Evolutionary conservation across 1,139 yeast species (phyloP), one percentile per base, ranked within the genome.

Genomic region (Taphrina confusa): DNA sequence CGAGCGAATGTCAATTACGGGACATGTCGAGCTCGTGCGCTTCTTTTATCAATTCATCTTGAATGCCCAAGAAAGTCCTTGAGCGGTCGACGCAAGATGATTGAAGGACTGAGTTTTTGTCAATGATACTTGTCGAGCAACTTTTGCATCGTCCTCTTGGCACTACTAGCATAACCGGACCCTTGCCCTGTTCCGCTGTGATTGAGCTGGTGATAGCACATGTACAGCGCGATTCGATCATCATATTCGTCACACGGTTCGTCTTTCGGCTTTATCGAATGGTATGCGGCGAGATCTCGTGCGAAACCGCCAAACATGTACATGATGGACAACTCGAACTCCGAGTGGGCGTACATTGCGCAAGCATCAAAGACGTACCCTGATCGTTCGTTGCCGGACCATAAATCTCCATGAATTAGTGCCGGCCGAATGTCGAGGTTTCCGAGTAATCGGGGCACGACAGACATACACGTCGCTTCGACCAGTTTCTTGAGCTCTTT

Each of bases 11-110:
- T 73, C 75, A 5, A 70, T 82, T 62, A 78, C 78, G 40, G 75
- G 79, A 22, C 87, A 84, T 67, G 67, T 85, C 62, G 80, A 80
- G 61, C 75, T 80, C 1, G 77, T 83, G 52, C 85, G 84, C 0
- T 84, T 83, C 70, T 77, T 78, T 69, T 82, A 82, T 69, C 80
- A 81, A 64, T 82, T 78, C 62, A 72, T 81, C 59, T 70, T 71
- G 18, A 47, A 47, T 33, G 54, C 14, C 16, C 54, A 49, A 18
- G 31, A 4, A 9, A n/a, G n/a, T n/a, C n/a, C n/a, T n/a, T n/a
- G n/a, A n/a, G n/a, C n/a, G n/a, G n/a, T n/a, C n/a, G n/a, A n/a
- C n/a, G n/a, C n/a, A n/a, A n/a, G n/a, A n/a, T n/a, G n/a, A n/a
- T n/a, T n/a, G n/a, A n/a, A n/a, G n/a, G n/a, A n/a, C n/a, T n/a